Conservation (phyloP, 805 yeast genomes). For the Starmera amethionina region DNA sequence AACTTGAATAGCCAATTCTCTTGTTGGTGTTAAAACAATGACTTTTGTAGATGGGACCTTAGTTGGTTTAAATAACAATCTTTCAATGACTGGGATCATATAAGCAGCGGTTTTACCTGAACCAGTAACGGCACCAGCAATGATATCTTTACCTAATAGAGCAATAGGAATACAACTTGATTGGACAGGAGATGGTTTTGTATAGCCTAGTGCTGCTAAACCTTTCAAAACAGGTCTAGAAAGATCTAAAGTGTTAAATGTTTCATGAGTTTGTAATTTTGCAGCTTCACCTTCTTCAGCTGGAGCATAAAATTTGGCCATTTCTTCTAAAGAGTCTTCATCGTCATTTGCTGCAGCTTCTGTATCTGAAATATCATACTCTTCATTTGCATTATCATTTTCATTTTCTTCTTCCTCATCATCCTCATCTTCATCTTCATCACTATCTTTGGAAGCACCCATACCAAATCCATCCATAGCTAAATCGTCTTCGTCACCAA, state of each 20-base stretch:
- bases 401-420: conserved; percentile 25
- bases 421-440: conserved; percentile 21
- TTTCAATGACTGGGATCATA: conserved; percentile 90
- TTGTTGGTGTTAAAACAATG: conserved; percentile 85
- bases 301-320: conserved; percentile 67
- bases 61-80: conserved; percentile 81
- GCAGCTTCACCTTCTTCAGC: conserved; percentile 43
- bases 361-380: conserved; percentile 20
- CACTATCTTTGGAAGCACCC: conserved; percentile 22
- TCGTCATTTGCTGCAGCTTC: conserved; percentile 32
- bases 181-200: conserved; percentile 92
- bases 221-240: conserved; percentile 90
- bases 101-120: conserved; percentile 99
- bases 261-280: conserved; percentile 41
- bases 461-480: conserved; percentile 39
- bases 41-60: conserved; percentile 85
- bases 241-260: conserved; percentile 68
- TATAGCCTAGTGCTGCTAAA: conserved; percentile 67
- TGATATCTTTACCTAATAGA: conserved; percentile 86
- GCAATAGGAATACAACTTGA: conserved; percentile 91
- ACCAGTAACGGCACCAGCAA: conserved; percentile 99
- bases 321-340: conserved; percentile 71
- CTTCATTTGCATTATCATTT: conserved; percentile 19
- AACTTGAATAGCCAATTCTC: conserved; percentile 96
- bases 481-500: conserved; percentile 26